These are phyloP conservation scores for Melampsora larici-populina DNA, from an alignment of 1,284 basidiomycete species.

Conservation along the genomic window DNA sequence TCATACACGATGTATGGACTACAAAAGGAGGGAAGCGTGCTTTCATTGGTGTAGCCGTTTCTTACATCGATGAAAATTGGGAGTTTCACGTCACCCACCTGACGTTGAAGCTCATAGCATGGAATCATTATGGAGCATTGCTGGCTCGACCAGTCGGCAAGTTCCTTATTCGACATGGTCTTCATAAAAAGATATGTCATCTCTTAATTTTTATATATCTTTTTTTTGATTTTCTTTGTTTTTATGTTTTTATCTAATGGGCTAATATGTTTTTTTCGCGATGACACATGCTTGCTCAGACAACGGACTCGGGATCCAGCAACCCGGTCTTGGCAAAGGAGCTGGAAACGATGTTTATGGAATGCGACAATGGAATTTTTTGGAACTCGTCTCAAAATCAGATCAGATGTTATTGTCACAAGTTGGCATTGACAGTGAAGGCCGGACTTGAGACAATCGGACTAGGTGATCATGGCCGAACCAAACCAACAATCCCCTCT, in stretches of 20 bases:
- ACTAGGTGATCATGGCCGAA: background rate
- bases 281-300: too few relatives aligned
- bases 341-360: background rate
- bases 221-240: too few relatives aligned
- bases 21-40: conserved; percentile 20
- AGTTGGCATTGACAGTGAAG: too few relatives aligned
- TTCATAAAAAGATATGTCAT: too few relatives aligned
- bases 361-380: background rate
- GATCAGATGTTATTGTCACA: background rate
- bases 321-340: conserved; percentile 1
- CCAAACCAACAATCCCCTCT: background rate
- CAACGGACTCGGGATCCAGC: conserved; percentile 4
- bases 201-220: too few relatives aligned
- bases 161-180: too few relatives aligned
- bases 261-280: too few relatives aligned
- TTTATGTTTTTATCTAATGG: too few relatives aligned
- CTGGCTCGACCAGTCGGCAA: too few relatives aligned
- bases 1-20: conserved; percentile 19
- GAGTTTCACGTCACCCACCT: background rate
- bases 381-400: background rate
- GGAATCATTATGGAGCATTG: too few relatives aligned
- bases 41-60: conserved; percentile 14
- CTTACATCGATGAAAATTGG: conserved; percentile 11
- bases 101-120: too few relatives aligned
- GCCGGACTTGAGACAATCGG: background rate